Evolutionary conservation across 2,329 filamentous ascomycete genomes (phyloP), one percentile per base, ranked within the genome.

Genomic region (Samsoniella hepiali): DNA sequence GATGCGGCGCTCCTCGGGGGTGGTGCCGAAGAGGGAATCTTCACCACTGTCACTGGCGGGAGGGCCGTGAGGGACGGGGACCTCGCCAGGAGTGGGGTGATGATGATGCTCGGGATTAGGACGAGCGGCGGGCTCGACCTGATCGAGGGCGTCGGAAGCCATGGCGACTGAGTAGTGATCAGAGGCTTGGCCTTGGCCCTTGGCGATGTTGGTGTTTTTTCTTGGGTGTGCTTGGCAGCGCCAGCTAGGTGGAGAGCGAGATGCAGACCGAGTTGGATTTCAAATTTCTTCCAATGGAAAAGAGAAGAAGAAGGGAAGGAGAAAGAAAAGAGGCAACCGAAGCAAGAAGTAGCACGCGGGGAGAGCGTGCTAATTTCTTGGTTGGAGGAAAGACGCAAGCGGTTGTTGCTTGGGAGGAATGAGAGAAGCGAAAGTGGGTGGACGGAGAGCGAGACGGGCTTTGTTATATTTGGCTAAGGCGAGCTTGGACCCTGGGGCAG

Each of bases 1-100:
- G 69, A 87, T 85, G 73, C 81, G 78, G 66, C 78, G 82, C 75
- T 86, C 83, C 58, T 81, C 81, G 57, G 77, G 75, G 63, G 78
- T 79, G 66, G 76, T 77, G 64, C 75, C 71, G 40, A 73, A 74
- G 63, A 71, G 68, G 59, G 74, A 82, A 62, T 81, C 78, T 58
- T 82, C 76, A 65, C 77, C 76, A 69, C 84, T 82, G 58, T 78
- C 73, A 67, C 82, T 82, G 49, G 79, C 82, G 57, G 67, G 67
- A 51, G 76, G 76, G 8, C 76, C 76, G 62, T 86, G 83, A 42
- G 84, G 84, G 44, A 86, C 79, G 64, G 84, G 84, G 50, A 86
- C 78, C 73, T 82, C 78, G 64, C 83, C 84, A 17, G 73, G 72
- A 59, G 82, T 71, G 47, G 73, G 71, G 56, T 77, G 75, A 64